Evolutionary conservation across 176 grass and related monocot genomes (phyloP).

Genomic region (Panicum miliaceum): DNA sequence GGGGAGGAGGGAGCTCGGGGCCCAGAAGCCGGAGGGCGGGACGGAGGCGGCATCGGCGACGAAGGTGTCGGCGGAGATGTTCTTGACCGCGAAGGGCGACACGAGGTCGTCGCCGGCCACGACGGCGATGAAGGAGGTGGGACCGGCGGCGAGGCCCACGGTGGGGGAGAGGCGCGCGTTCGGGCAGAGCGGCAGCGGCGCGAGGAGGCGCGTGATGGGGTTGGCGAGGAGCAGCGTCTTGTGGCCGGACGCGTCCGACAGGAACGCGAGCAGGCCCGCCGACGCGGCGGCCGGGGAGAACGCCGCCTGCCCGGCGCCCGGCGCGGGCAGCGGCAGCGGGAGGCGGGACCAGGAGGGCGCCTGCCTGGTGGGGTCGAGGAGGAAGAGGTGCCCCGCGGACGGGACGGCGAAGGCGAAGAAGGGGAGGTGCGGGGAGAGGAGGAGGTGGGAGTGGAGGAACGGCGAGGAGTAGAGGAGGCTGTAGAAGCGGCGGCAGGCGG

Average conservation of each 20-base stretch:
- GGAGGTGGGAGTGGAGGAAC: constrained; percentile 88
- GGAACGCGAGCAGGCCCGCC: constrained; percentile 72
- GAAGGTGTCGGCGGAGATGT: constrained; percentile 86
- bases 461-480: constrained; percentile 83
- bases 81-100: constrained; percentile 96
- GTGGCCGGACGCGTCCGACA: constrained; percentile 69
- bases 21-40: constrained; percentile 66
- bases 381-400: constrained; percentile 46
- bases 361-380: constrained; percentile 53
- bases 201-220: constrained; percentile 76
- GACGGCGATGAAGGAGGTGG: constrained; percentile 75
- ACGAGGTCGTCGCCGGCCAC: constrained; percentile 84
- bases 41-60: constrained; percentile 71
- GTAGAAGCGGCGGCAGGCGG: constrained; percentile 80
- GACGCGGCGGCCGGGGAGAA: constrained; percentile 77
- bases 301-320: not conserved
- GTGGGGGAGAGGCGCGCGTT: constrained; percentile 79
- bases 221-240: constrained; percentile 85
- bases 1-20: constrained; percentile 69
- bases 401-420: constrained; percentile 81
- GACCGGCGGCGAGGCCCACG: constrained; percentile 68
- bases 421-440: constrained; percentile 72
- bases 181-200: constrained; percentile 64
- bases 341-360: constrained; percentile 63
- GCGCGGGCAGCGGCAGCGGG: constrained; percentile 41